Evolutionary conservation across 352 stramenopile genomes (phyloP), one percentile per base, ranked within the genome.

Genomic region (Pythium grandisporangium): DNA sequence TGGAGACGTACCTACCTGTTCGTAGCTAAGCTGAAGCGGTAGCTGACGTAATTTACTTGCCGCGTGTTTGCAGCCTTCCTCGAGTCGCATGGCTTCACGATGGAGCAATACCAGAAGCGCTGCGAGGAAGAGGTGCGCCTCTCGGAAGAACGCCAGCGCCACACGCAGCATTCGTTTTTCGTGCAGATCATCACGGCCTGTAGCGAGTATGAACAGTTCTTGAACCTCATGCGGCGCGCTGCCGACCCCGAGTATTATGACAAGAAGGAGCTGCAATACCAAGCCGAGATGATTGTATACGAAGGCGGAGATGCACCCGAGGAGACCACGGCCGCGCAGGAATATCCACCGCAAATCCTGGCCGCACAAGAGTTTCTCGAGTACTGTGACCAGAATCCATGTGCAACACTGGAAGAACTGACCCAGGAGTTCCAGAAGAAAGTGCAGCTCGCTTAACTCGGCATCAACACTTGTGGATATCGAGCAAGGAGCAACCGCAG

Each of bases 171-270:
- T 24, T 85, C 70, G 41, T 89, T 89, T 46, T 82, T 89, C 16
- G 76, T 89, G 55, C 76, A 89, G 55, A 84, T 89, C 39, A 51
- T 89, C 14, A 47, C 80, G 52, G 66, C 76, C 6, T 89, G 76
- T 42, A 78, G 61, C 55, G 76, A 89, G 60, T 89, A 86, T 48
- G 76, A 89, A 35, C 76, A 89, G 60, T 89, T 89, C 37, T 44
- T 86, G n/a, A 89, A 85, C 55, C 66, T 89, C 26, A 89, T 89
- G 76, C 70, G 71, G 35, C 76, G 76, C 29, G 70, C 75, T 20
- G 76, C 69, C 16, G 76, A 89, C 37, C 70, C 76, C 2, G 72
- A 89, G 46, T 89, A 84, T 51, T 82, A 84, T 49, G 69, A 82
- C 47, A 89, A 89, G 66, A 81, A 84, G 47, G 70, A 80, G 45